Evolutionary conservation across 2,329 filamentous ascomycete genomes (phyloP).

Genomic region (Reticulascus tulasneorum): DNA sequence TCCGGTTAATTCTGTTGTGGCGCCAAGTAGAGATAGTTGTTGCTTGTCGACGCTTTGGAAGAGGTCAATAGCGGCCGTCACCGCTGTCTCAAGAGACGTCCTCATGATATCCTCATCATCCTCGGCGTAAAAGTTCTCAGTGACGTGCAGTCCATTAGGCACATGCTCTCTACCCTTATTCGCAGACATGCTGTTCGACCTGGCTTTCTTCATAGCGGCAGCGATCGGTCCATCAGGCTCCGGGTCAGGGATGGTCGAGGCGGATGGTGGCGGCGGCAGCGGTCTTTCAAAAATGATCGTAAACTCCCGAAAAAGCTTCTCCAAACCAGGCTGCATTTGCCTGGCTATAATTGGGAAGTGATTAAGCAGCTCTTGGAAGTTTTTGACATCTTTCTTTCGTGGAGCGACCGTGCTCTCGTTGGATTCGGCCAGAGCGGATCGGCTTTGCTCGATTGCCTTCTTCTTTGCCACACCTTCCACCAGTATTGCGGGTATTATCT

Average conservation of each 20-base stretch:
- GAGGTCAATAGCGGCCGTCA: constrained; percentile 89
- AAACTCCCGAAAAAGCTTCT: constrained; percentile 88
- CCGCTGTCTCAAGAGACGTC: constrained; percentile 81
- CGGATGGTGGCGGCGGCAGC: constrained; percentile 69
- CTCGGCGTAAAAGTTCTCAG: constrained; percentile 69
- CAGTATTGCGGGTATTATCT: constrained; percentile 63
- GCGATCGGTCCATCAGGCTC: constrained; percentile 52
- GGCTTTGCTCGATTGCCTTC: constrained; percentile 32
- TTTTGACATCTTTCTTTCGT: constrained; percentile 85
- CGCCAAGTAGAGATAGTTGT: constrained; percentile 84
- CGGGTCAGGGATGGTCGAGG: constrained; percentile 55
- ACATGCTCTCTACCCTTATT: constrained; percentile 21
- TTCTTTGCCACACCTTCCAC: constrained; percentile 39
- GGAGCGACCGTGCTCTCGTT: constrained; percentile 45
- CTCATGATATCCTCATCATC: constrained; percentile 92
- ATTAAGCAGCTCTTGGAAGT: constrained; percentile 83
- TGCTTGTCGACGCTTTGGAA: constrained; percentile 96
- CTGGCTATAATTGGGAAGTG: constrained; percentile 93
- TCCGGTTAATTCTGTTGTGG: constrained; percentile 89
- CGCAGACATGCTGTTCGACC: constrained; percentile 44
- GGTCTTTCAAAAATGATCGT: constrained; percentile 80
- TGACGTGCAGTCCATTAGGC: constrained; percentile 42
- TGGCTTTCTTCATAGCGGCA: constrained; percentile 50
- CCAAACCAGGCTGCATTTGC: constrained; percentile 91
- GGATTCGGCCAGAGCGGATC: constrained; percentile 30